Evolutionary conservation across 2,329 filamentous ascomycete species (phyloP).

Genomic region (Escovopsis sp.): DNA sequence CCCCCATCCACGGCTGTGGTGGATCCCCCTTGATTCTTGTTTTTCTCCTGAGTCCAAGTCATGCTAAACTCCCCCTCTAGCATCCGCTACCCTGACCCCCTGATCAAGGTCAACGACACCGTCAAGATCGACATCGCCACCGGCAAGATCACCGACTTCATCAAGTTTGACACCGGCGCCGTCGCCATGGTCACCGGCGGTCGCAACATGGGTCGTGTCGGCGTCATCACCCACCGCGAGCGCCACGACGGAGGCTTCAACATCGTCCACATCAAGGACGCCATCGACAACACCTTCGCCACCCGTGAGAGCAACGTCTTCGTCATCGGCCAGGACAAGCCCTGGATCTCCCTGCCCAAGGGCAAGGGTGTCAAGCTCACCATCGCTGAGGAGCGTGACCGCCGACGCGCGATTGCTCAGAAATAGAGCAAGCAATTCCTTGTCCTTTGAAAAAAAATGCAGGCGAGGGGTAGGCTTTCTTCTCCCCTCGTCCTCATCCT

Average conservation of each 20-base stretch:
- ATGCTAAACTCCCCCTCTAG: conserved; percentile 30
- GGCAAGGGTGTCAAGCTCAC: conserved; percentile 99
- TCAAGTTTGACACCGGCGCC: conserved; percentile 96
- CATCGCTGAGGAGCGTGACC: conserved; percentile 98
- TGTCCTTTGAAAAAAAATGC: conserved; percentile 7
- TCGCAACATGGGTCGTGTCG: conserved; percentile 99
- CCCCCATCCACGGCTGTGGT: too few relatives aligned
- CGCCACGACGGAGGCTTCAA: conserved; percentile 99
- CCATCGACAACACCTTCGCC: conserved; percentile 99
- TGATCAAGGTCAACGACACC: conserved; percentile 99
- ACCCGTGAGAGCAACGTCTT: conserved; percentile 99
- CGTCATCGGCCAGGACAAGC: conserved; percentile 96
- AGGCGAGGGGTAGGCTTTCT: too few relatives aligned
- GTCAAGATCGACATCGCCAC: conserved; percentile 97
- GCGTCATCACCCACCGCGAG: conserved; percentile 99
- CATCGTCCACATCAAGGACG: conserved; percentile 99
- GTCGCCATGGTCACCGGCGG: conserved; percentile 98
- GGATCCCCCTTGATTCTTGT: conserved; percentile 4
- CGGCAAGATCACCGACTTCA: conserved; percentile 96
- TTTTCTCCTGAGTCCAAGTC: background rate
- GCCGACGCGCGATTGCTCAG: conserved; percentile 57
- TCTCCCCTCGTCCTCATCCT: too few relatives aligned
- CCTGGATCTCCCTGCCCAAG: conserved; percentile 98
- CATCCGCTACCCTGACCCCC: conserved; percentile 97
- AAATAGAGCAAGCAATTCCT: conserved; percentile 26